A percentile compares a stretch with the other conserved stretches of the same genome.
Conservation (phyloP, 2,329 filamentous ascomycete genomes). For the Colletotrichum abscissum region DNA sequence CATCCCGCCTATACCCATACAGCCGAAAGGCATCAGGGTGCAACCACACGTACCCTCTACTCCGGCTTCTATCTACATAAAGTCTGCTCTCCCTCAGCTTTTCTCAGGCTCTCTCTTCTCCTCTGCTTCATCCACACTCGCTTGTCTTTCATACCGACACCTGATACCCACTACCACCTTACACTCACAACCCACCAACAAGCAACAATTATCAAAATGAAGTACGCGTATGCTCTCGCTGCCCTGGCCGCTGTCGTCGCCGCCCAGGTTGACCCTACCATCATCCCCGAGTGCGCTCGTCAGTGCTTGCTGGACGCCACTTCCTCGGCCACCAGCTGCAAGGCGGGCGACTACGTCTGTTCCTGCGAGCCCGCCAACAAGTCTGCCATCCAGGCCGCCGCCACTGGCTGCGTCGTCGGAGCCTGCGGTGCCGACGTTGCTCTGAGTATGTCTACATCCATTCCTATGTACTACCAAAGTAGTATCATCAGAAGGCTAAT, state of each 20-base stretch:
- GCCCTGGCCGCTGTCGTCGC: constrained; percentile 47
- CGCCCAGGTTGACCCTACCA: constrained; percentile 39
- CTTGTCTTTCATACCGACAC: constrained; percentile 21
- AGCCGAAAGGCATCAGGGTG: not conserved
- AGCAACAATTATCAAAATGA: constrained; percentile 33
- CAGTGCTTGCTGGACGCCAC: constrained; percentile 49
- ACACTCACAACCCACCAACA: constrained; percentile 32
- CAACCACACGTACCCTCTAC: not conserved
- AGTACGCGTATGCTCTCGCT: constrained; percentile 40
- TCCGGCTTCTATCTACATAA: constrained; percentile 27
- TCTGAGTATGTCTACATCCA: constrained; percentile 47
- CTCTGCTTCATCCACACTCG: constrained; percentile 14
- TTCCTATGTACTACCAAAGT: not conserved
- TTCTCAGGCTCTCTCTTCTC: no score
- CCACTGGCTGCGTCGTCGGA: constrained; percentile 49
- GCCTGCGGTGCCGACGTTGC: constrained; percentile 50
- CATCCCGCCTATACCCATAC: not conserved
- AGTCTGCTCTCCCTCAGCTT: constrained; percentile 16
- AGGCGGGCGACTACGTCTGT: constrained; percentile 43
- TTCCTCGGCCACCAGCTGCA: constrained; percentile 45
- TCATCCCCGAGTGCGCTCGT: constrained; percentile 49
- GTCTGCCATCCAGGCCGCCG: constrained; percentile 43
- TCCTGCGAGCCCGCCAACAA: constrained; percentile 50
- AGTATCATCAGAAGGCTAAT: not conserved
- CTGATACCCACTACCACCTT: not conserved